Base-by-base conservation (phyloP, 192 early-diverging fungal genomes). In the Coemansia sp. region DNA sequence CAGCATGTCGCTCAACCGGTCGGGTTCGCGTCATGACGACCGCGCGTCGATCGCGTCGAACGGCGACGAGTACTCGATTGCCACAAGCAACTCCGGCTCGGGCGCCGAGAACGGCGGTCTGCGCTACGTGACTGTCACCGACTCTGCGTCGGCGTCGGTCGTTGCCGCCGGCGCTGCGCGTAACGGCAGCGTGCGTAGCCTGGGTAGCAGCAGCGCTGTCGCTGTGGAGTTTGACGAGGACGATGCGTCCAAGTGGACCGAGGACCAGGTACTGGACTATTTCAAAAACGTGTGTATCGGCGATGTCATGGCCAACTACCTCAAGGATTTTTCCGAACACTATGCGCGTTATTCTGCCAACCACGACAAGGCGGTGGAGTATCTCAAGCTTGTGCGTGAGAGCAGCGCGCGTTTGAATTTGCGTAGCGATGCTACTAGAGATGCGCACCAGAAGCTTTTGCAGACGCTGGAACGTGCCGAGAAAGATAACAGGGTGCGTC, bases 291-390 rank as follows among this genome's bases (percentile, higher is more conserved):
- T 80, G 63, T 74, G 77, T 62, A 82, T 82, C 34, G 73, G 73
- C 61, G 74, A 82, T 32, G 71, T 82, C 63, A 76, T 82, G 74
- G 50, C 74, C 60, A 73, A 68, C 64, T 76, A 76, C 34, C 71
- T 82, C 34, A 76, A 82, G 67, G 74, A 82, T 63, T 82, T 82
- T 73, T 82, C 73, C 20, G 79, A 82, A 61, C 73, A 69, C 50
- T 82, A 82, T 61, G 79, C 79, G 38, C 71, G 61, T 60, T 82
- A 82, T 61, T 75, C 79, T 33, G 79, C 79, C 64, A 82, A 82
- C 70, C 79, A 82, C 55, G 74, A 76, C 66, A 75, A 76, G 68
- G 73, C 79, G 2, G 64, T 82, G 50, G 73, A 82, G 68, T 82
- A 76, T 29, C 56, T 82, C 56, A 82, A 75, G 67, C 73, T 76